Percentiles rank a stretch among this genome's conserved stretches.
Conservation (phyloP, 208 protist genomes). For the Acanthamoeba quina region DNA sequence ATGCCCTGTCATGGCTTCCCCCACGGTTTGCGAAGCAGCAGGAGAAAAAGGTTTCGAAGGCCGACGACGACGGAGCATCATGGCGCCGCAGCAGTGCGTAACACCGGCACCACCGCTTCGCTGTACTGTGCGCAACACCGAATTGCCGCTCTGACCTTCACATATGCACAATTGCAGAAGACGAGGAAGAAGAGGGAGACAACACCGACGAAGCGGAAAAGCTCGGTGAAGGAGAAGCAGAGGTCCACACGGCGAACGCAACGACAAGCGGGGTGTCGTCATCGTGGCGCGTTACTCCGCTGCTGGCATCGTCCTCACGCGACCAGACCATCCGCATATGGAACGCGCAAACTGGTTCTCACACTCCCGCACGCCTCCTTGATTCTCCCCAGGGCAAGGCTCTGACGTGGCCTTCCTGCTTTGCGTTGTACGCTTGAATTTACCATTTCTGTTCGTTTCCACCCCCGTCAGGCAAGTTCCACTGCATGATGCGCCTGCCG, state of each 20-base stretch:
- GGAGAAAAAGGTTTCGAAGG: not conserved
- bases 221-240: not conserved
- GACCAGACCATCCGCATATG: constrained; percentile 67
- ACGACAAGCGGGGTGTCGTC: not conserved
- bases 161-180: not conserved
- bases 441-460: not conserved
- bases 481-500: constrained; percentile 34
- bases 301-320: constrained; percentile 47
- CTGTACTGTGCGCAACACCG: too few relatives aligned
- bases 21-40: constrained; percentile 36
- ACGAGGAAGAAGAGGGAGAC: not conserved
- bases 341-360: constrained; percentile 63
- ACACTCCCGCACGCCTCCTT: not conserved
- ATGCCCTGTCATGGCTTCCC: constrained; percentile 51
- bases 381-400: not conserved
- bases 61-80: not conserved
- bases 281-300: constrained; percentile 3
- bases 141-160: too few relatives aligned
- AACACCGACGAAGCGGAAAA: not conserved
- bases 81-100: not conserved
- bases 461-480: constrained; percentile 32
- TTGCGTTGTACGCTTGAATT: too few relatives aligned
- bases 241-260: not conserved
- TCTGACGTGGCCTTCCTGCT: not conserved
- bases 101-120: too few relatives aligned